Evolutionary conservation across 345 rosid species (phyloP), one percentile per base, ranked within the genome.

Genomic region (Capsella bursapastoris): DNA sequence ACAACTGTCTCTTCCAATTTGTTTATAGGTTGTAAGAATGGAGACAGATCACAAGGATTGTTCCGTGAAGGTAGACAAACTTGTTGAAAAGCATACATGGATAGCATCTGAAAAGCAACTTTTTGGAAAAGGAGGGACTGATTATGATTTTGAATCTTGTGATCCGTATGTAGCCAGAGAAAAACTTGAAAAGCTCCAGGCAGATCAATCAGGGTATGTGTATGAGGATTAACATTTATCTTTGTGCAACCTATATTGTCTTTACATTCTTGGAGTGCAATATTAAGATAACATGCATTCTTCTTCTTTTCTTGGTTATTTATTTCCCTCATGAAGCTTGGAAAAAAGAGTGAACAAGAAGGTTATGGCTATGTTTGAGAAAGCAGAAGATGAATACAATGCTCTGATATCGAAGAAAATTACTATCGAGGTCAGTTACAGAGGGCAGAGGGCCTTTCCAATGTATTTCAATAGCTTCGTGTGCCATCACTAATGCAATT

Each of bases 351-450:
- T 95, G 58, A 92, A 95, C 82, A 95, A 95, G 89, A 95, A 92
- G 80, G 99, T 92, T 40, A 95, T 92, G 97, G 87, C 94, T 1
- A 92, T 95, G 98, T 95, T 95, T 58, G 99, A 95, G 86, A 95
- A 95, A 80, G 99, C 99, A 61, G 99, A 95, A 71, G 99, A 95
- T 80, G 99, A 95, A 78, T 92, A 89, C 82, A 89, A 89, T 80
- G 96, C 88, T 73, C 76, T 95, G 83, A 90, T 88, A 77, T 89
- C 89, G 11, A 95, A 90, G 88, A 95, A 95, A 73, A 89, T 71
- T 83, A 95, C 90, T 56, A 89, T 95, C 32, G 97, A 95, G 97
- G 99, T 95, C 63, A 63, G 82, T 74, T 80, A 52, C 58, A 1
- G 8, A 12, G 6, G 47, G 14, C 14, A 37, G 68, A 76, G 64